Conservation (phyloP, 2,329 filamentous ascomycete genomes). For the Fusarium nanum region DNA sequence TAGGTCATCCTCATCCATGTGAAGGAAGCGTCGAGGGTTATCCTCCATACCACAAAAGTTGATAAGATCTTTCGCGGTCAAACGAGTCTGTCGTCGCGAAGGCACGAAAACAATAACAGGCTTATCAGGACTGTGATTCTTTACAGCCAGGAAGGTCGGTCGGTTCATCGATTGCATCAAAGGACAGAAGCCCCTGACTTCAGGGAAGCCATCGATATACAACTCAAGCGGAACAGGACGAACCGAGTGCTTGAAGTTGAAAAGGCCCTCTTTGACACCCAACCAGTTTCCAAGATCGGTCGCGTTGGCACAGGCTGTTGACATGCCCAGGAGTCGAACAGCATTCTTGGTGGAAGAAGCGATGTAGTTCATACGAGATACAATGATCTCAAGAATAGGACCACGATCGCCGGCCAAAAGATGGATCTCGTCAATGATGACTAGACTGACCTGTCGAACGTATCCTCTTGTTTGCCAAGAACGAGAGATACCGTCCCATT, state of each 20-base stretch:
- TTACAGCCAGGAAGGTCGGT: conserved; percentile 95
- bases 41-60: conserved; percentile 99
- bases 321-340: conserved; percentile 97
- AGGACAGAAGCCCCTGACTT: conserved; percentile 94
- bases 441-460: conserved; percentile 91
- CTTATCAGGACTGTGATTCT: conserved; percentile 94
- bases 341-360: conserved; percentile 90
- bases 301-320: conserved; percentile 96
- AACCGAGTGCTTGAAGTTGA: conserved; percentile 98
- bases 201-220: conserved; percentile 97
- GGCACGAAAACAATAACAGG: conserved; percentile 99
- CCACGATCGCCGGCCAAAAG: conserved; percentile 95
- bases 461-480: conserved; percentile 99
- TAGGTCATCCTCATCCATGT: conserved; percentile 94
- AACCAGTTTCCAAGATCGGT: conserved; percentile 95
- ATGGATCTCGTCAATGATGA: conserved; percentile 99
- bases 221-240: conserved; percentile 95
- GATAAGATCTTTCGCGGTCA: conserved; percentile 96
- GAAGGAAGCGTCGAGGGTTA: conserved; percentile 90
- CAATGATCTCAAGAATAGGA: conserved; percentile 98
- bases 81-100: conserved; percentile 90
- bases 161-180: conserved; percentile 99
- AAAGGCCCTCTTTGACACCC: conserved; percentile 93
- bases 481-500: conserved; percentile 99
- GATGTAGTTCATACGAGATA: conserved; percentile 96